These are phyloP conservation scores for Hemileccinum impolitum DNA, from an alignment of 768 basidiomycete genomes.

Conservation along the genomic window DNA sequence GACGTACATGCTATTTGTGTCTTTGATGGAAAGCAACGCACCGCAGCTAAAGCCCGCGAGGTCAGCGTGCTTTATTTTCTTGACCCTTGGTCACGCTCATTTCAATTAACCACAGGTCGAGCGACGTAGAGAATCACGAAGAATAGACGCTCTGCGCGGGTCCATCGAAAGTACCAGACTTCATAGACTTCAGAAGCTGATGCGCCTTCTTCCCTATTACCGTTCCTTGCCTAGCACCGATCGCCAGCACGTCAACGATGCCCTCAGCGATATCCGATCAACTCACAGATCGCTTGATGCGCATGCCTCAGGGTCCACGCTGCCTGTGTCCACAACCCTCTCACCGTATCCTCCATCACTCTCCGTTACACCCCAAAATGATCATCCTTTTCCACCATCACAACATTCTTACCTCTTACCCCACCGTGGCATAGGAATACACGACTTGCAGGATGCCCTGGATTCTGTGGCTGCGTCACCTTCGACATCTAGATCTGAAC, in stretches of 20 bases:
- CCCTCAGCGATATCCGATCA: constrained; percentile 17
- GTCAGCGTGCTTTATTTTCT: constrained; percentile 35
- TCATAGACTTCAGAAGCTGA: constrained; percentile 46
- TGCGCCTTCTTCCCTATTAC: constrained; percentile 38
- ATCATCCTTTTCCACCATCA: not conserved
- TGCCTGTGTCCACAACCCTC: constrained; percentile 5
- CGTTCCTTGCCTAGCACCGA: constrained; percentile 30
- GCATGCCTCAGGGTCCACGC: constrained; percentile 19
- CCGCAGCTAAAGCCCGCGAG: constrained; percentile 66
- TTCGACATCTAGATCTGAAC: constrained; percentile 17
- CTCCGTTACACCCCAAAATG: constrained; percentile 10
- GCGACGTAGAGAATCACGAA: constrained; percentile 51
- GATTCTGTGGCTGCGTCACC: constrained; percentile 5
- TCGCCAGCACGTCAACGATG: constrained; percentile 28
- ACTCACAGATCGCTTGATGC: constrained; percentile 3
- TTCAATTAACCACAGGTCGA: constrained; percentile 39
- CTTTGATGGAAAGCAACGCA: constrained; percentile 73
- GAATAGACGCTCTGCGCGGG: constrained; percentile 48
- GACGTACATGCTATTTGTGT: constrained; percentile 67
- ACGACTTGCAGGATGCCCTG: constrained; percentile 16
- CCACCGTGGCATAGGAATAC: constrained; percentile 4
- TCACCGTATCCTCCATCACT: constrained; percentile 4
- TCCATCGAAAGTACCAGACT: constrained; percentile 57
- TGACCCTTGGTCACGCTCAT: not conserved
- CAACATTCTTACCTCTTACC: constrained; percentile 13